Conservation (phyloP, 768 basidiomycete species). For the Tricholoma furcatifolium region DNA sequence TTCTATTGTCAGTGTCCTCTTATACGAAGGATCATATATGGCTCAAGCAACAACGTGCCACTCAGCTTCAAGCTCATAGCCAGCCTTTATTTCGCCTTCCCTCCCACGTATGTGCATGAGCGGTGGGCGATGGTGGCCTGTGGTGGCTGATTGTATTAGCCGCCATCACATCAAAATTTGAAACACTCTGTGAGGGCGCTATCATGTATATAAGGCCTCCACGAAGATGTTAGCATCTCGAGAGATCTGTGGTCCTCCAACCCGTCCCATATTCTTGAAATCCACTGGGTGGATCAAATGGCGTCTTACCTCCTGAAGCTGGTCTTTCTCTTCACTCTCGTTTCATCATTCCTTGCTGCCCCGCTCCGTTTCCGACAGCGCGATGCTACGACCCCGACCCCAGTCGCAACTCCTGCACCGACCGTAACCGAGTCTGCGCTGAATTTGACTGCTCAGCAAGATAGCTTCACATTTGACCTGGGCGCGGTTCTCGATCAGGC, state of each 20-base stretch:
- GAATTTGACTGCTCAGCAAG: slow-evolving; percentile 16
- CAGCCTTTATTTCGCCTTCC: too few species aligned
- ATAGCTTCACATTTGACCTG: slow-evolving; percentile 19
- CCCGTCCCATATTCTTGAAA: background rate
- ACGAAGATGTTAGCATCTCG: slow-evolving; percentile 7
- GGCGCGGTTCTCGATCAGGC: slow-evolving; percentile 12
- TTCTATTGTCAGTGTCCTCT: too few species aligned
- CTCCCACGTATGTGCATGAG: too few species aligned
- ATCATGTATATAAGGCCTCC: background rate
- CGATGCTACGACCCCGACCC: background rate
- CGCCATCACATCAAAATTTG: slow-evolving; percentile 9
- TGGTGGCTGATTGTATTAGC: background rate
- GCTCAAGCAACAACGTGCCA: too few species aligned
- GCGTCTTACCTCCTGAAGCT: slow-evolving; percentile 13
- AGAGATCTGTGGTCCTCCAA: slow-evolving; percentile 20
- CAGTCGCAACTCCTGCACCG: background rate
- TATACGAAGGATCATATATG: too few species aligned
- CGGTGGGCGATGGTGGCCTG: background rate
- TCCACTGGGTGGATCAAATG: slow-evolving; percentile 22
- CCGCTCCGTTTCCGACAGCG: slow-evolving; percentile 12
- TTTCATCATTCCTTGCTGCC: slow-evolving; percentile 10
- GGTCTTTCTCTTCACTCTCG: slow-evolving; percentile 14
- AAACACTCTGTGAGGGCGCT: background rate
- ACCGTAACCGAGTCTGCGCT: slow-evolving; percentile 9
- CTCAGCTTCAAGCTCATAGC: too few species aligned